A percentile compares a stretch with the other conserved stretches of the same genome.
These are phyloP conservation scores for Hemileia vastatrix DNA, from an alignment of 1,284 basidiomycete species.

Conservation along the genomic window DNA sequence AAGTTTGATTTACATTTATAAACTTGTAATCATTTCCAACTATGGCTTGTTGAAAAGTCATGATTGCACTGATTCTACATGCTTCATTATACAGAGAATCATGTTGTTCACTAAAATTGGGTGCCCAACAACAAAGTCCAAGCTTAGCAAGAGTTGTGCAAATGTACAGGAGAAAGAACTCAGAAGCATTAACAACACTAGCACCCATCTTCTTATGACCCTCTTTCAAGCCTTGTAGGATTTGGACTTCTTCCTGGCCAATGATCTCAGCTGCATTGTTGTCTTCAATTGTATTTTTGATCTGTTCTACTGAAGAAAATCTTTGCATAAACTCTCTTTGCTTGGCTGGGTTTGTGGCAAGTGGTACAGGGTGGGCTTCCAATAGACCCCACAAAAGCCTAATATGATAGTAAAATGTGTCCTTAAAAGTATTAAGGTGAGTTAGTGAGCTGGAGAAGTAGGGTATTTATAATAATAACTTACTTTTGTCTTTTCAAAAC, in stretches of 20 bases:
- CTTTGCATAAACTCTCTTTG: conserved; percentile 1
- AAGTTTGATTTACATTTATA: background rate
- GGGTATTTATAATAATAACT: too few species aligned
- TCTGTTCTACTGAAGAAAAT: too few species aligned
- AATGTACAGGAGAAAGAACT: background rate
- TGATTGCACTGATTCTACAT: background rate
- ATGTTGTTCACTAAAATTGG: background rate
- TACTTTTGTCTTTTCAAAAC: too few species aligned
- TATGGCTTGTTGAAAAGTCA: background rate
- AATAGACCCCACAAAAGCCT: conserved; percentile 12
- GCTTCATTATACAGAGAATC: conserved; percentile 8
- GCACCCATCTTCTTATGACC: background rate
- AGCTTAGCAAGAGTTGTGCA: background rate
- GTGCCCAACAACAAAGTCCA: background rate
- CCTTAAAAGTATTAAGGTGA: too few species aligned
- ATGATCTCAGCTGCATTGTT: too few species aligned
- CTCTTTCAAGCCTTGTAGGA: background rate
- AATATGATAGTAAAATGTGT: conserved; percentile 10
- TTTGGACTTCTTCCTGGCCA: background rate
- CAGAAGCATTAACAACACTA: background rate
- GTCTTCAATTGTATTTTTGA: too few species aligned
- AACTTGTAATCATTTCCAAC: background rate
- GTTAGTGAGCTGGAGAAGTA: too few species aligned
- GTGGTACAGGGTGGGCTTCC: background rate
- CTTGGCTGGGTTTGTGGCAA: background rate